Conservation (phyloP, 768 basidiomycete species). For the Nidula microcarpa region DNA sequence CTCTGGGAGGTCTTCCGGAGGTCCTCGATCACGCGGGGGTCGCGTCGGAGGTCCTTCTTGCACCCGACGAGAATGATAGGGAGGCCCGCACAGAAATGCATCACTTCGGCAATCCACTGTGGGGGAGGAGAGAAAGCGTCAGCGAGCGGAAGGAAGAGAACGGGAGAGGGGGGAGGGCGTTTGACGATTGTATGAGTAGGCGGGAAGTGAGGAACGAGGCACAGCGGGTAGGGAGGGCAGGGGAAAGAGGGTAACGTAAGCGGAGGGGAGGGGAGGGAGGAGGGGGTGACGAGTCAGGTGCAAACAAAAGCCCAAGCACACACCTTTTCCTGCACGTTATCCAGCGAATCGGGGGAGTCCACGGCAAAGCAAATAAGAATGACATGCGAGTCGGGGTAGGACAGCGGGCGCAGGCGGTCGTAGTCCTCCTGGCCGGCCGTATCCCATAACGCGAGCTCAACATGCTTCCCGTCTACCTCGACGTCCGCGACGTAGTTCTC, state of each 20-base stretch:
- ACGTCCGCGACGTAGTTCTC: slow-evolving; percentile 99
- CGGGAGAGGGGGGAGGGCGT: too few relatives aligned
- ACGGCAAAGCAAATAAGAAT: slow-evolving; percentile 99
- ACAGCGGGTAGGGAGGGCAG: not conserved
- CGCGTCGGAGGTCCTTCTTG: slow-evolving; percentile 97
- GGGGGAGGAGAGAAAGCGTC: not conserved
- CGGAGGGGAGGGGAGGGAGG: not conserved
- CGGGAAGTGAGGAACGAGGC: not conserved
- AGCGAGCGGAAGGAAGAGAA: not conserved
- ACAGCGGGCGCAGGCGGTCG: slow-evolving; percentile 95
- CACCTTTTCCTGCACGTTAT: slow-evolving; percentile 99
- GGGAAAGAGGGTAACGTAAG: not conserved
- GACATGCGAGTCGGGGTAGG: slow-evolving; percentile 99
- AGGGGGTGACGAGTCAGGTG: not conserved
- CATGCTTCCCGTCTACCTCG: slow-evolving; percentile 97
- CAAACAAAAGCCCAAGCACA: slow-evolving; percentile 18
- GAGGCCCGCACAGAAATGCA: slow-evolving; percentile 93
- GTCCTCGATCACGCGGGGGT: slow-evolving; percentile 90
- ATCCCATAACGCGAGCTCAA: slow-evolving; percentile 99
- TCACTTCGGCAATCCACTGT: slow-evolving; percentile 98
- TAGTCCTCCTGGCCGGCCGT: slow-evolving; percentile 99
- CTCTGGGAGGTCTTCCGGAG: slow-evolving; percentile 91
- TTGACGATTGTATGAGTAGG: too few relatives aligned
- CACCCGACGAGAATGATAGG: slow-evolving; percentile 98
- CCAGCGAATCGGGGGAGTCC: slow-evolving; percentile 96